Evolutionary conservation across 1,284 basidiomycete genomes (phyloP), one percentile per base, ranked within the genome.

Genomic region (Trichosporon faecale): DNA sequence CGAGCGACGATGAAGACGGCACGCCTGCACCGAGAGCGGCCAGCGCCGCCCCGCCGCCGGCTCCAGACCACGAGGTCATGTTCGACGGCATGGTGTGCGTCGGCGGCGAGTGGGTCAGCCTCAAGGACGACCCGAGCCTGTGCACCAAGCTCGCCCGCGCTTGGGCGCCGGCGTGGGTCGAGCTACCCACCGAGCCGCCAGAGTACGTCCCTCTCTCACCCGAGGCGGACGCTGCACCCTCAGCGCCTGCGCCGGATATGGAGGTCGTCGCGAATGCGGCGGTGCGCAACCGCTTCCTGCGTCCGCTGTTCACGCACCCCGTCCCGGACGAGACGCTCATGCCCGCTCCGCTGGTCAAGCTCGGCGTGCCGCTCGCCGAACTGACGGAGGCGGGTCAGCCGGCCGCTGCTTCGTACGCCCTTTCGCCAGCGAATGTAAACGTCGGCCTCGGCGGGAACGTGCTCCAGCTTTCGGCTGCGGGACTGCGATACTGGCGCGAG

Each of bases 401-500:
- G 14, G 65, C 33, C 40, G 40, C 31, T 16, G 29, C 64, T 1
- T 66, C 57, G 14, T 72, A 70, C 44, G 21, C 66, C 3, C 70
- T 74, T 0, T 52, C 67, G 2, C 44, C 70, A n/a, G 57, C 69
- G 0, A 49, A 14, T 7, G 69, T 74, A 9, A 69, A 78, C 64
- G 74, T 76, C 7, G 79, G 78, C 3, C 78, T 73, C 40, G 71
- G 73, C 9, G 72, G 74, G 25, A 72, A 72, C 31, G 71, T 81
- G 49, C 75, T 78, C 65, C 74, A 74, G 21, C 65, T 81, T 4
- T 74, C 74, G 0, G 77, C 77, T 9, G 76, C 80, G 1, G 72
- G 73, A 2, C 46, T 81, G 27, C 72, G 76, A 25, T 82, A 80
- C 66, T 82, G 80, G 79, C 69, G 73, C 18, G 79, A 82, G 68